These are phyloP conservation scores for Phyllosticta citriasiana DNA, from an alignment of 2,329 filamentous ascomycete genomes.

Conservation along the genomic window DNA sequence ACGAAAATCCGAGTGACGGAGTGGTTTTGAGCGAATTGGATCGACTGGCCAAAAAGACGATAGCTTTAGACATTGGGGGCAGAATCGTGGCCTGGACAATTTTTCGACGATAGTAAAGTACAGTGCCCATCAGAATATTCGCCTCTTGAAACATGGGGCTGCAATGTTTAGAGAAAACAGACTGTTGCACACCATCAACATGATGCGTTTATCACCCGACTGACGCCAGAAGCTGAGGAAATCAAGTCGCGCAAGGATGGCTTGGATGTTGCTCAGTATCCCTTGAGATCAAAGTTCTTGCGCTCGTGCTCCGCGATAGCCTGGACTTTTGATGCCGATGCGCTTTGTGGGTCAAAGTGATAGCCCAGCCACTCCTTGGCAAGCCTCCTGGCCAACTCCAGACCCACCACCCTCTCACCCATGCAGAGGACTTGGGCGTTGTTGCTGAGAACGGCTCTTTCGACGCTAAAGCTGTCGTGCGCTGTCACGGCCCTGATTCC, in stretches of 20 bases:
- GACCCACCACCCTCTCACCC: slow-evolving; percentile 71
- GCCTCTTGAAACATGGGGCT: neutral
- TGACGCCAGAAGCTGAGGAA: neutral
- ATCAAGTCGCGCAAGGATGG: neutral
- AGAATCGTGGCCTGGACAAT: neutral
- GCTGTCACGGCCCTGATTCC: slow-evolving; percentile 81
- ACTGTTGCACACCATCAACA: neutral
- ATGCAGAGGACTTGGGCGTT: slow-evolving; percentile 82
- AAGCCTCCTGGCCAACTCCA: slow-evolving; percentile 68
- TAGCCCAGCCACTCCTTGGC: slow-evolving; percentile 80
- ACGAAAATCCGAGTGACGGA: neutral
- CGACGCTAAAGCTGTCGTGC: slow-evolving; percentile 76
- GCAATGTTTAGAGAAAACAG: neutral
- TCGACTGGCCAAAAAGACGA: too few relatives aligned
- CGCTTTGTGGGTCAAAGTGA: slow-evolving; percentile 60
- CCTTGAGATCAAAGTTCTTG: slow-evolving; percentile 14
- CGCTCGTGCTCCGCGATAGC: slow-evolving; percentile 40
- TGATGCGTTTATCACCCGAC: neutral
- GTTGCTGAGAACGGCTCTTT: slow-evolving; percentile 71
- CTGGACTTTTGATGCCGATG: slow-evolving; percentile 47
- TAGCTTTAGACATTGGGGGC: neutral
- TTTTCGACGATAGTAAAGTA: neutral
- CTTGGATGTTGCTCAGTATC: neutral
- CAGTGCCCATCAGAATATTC: neutral
- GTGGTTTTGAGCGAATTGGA: too few relatives aligned